Base-by-base conservation (phyloP, 345 rosid genomes). In the Ricinus communis region DNA sequence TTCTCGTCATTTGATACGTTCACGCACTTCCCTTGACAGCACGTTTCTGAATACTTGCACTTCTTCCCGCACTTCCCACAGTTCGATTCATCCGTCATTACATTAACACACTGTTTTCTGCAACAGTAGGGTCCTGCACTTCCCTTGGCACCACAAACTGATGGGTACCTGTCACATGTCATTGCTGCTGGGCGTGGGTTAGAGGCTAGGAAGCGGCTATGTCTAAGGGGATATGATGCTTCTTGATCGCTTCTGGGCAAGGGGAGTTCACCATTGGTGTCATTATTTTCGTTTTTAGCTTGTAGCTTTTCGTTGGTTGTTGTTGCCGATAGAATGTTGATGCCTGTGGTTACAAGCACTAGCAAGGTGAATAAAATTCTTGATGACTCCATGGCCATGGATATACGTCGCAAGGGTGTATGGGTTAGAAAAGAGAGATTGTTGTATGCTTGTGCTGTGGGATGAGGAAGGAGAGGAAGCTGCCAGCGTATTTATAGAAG, bases 71-170 rank as follows among this genome's bases (percentile, higher is more conserved):
- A 84, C 13, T 55, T 41, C 0, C 83, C 83, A 12, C 87, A 81
- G 38, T 76, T 81, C 0, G 59, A 49, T 10, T 46, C 25, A 54
- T 79, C 81, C 2, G 8, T 72, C 62, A 47, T 33, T 68, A 77
- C 76, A n/a, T 82, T 46, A 27, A 80, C 82, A 53, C 86, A 80
- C 49, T 57, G 66, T 47, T 62, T 80, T 60, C 57, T 75, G 76
- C 83, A 83, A 60, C 86, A 83, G 38, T 80, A 60, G 0, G 83
- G 83, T 22, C 83, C 76, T 0, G 64, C 36, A 22, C 83, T 80
- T 16, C 73, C 65, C 76, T 72, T 22, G 45, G n/a, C 55, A 1
- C 80, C 63, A 47, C 83, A 80, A 43, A 75, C 52, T 1, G 64
- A 55, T 0, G 82, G 86, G 66, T 27, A 24, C 24, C 61, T 60